Percentiles rank a stretch among this genome's conserved stretches.
These are phyloP conservation scores for Xylaria cubensis DNA, from an alignment of 495 filamentous ascomycete genomes.

Conservation along the genomic window DNA sequence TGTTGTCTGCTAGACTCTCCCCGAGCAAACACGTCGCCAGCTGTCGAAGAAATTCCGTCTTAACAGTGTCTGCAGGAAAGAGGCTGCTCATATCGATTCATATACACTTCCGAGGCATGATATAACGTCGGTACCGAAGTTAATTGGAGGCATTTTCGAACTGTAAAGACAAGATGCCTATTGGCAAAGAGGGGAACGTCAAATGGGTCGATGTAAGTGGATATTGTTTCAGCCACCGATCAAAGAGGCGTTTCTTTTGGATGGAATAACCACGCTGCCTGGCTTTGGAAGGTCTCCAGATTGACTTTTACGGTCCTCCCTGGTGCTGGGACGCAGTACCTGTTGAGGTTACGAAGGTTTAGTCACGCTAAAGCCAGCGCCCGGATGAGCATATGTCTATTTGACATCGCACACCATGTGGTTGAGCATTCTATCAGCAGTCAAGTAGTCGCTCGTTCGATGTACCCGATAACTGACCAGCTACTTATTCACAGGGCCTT, in stretches of 20 bases:
- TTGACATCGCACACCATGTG: not conserved
- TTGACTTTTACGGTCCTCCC: not conserved
- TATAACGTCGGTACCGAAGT: slow-evolving; percentile 27
- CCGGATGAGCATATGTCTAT: not conserved
- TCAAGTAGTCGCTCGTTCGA: not conserved
- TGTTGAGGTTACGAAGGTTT: not conserved
- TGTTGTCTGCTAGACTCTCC: slow-evolving; percentile 1
- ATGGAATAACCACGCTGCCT: not conserved
- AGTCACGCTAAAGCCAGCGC: not conserved
- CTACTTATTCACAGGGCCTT: slow-evolving; percentile 56
- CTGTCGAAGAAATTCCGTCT: not conserved
- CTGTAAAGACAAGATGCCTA: slow-evolving; percentile 44
- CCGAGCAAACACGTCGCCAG: slow-evolving; percentile 4
- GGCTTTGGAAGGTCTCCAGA: not conserved
- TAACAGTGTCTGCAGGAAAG: not conserved
- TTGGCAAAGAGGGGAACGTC: slow-evolving; percentile 60
- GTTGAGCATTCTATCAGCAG: not conserved
- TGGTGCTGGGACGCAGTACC: not conserved
- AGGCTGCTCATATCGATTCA: not conserved
- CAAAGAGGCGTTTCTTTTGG: not conserved
- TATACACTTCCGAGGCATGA: slow-evolving; percentile 33
- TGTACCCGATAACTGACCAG: slow-evolving; percentile 3
- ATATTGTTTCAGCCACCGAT: slow-evolving; percentile 22
- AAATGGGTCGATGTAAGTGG: slow-evolving; percentile 73
- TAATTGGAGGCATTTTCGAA: slow-evolving; percentile 22